Evolutionary conservation across 768 basidiomycete genomes (phyloP).

Genomic region (Suillus luteus): DNA sequence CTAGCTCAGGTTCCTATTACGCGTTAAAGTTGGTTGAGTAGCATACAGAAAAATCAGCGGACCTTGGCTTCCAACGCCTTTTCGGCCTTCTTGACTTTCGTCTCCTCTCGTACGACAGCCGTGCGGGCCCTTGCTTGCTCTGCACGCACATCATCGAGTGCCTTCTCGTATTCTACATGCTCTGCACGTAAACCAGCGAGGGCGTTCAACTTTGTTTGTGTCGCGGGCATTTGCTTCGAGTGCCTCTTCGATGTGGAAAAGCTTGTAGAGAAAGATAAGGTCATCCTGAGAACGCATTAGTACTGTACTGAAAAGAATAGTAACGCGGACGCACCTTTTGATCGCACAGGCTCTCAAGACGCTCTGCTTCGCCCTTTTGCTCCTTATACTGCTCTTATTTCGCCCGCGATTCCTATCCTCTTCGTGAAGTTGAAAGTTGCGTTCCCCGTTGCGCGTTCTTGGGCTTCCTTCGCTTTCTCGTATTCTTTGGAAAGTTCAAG

Average conservation of each 20-base stretch:
- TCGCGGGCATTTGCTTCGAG: constrained; percentile 71
- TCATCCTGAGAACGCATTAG: constrained; percentile 60
- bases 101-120: constrained; percentile 80
- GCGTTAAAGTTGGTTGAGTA: neutral
- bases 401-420: constrained; percentile 88
- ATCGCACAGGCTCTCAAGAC: constrained; percentile 76
- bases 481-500: constrained; percentile 86
- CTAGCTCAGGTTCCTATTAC: constrained; percentile 79
- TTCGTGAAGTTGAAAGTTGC: constrained; percentile 95
- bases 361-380: constrained; percentile 90
- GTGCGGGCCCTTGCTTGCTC: constrained; percentile 80
- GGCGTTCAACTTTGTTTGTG: constrained; percentile 76
- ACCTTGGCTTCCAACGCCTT: constrained; percentile 86
- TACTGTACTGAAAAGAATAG: too few species aligned
- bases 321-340: constrained; percentile 56
- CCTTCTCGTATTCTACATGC: too few species aligned
- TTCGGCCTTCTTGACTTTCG: constrained; percentile 86
- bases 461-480: constrained; percentile 82
- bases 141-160: too few species aligned
- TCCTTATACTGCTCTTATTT: constrained; percentile 98
- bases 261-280: constrained; percentile 80
- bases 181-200: constrained; percentile 43
- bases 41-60: constrained; percentile 17
- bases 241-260: constrained; percentile 86
- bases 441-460: constrained; percentile 89